A percentile compares a stretch with the other conserved stretches of the same genome.
Conservation (phyloP, 192 early-diverging fungal genomes). For the Coemansia aciculifera region DNA sequence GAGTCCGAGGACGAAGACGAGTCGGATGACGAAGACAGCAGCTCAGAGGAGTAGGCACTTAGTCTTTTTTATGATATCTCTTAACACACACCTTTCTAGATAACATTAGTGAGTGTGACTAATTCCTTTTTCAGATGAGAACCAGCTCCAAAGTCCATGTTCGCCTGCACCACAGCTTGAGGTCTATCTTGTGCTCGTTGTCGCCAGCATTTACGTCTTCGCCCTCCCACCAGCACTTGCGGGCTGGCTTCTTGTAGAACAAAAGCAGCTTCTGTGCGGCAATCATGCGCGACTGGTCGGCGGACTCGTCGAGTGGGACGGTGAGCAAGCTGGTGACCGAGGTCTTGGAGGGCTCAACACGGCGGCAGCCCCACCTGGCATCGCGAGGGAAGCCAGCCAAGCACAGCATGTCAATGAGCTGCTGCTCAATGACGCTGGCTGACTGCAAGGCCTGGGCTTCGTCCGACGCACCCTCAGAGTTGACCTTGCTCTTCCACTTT, state of each 20-base stretch:
- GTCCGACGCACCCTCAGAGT: constrained; percentile 43
- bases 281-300: constrained; percentile 65
- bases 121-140: constrained; percentile 38
- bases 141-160: constrained; percentile 80
- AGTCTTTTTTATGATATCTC: not conserved
- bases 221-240: constrained; percentile 86
- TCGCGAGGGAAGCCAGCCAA: constrained; percentile 71
- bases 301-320: constrained; percentile 69
- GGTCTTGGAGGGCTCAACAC: constrained; percentile 66
- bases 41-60: constrained; percentile 10
- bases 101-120: constrained; percentile 27
- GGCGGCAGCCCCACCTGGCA: constrained; percentile 74
- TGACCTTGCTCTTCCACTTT: constrained; percentile 43
- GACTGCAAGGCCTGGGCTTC: constrained; percentile 48
- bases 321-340: constrained; percentile 69
- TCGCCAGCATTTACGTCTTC: constrained; percentile 64
- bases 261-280: constrained; percentile 74
- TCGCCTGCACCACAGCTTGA: constrained; percentile 74
- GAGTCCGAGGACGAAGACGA: constrained; percentile 72
- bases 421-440: constrained; percentile 62
- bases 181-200: constrained; percentile 55
- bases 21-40: constrained; percentile 41
- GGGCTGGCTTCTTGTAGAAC: constrained; percentile 82
- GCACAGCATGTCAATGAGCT: constrained; percentile 82
- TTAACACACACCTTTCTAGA: not conserved